phyloP scores from a whole-genome alignment of 2,329 filamentous ascomycete genomes.

The Cladosporium sp. region DNA sequence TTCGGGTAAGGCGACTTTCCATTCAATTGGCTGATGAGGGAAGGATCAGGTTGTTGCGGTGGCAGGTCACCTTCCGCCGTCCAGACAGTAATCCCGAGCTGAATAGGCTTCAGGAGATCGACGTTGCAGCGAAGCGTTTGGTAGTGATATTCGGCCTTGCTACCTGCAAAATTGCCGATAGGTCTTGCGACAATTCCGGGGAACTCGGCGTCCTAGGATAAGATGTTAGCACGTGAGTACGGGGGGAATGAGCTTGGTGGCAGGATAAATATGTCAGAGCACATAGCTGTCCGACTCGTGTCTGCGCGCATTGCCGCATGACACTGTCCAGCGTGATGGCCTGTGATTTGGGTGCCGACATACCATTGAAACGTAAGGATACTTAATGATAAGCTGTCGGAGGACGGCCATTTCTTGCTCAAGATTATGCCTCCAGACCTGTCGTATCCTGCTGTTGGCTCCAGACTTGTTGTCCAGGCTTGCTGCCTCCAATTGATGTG shows the following conservation, averaged over 20 bases:
- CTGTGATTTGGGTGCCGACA: constrained; percentile 32
- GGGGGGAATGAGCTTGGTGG: background rate
- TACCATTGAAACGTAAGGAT: constrained; percentile 97
- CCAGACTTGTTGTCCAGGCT: constrained; percentile 50
- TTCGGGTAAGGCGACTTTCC: constrained; percentile 39
- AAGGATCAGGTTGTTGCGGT: constrained; percentile 57
- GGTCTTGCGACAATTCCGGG: constrained; percentile 95
- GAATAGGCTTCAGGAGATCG: constrained; percentile 94
- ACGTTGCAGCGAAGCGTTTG: constrained; percentile 96
- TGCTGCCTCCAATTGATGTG: constrained; percentile 36
- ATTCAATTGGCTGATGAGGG: constrained; percentile 40
- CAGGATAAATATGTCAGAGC: background rate
- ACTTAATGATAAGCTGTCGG: constrained; percentile 78
- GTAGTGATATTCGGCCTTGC: constrained; percentile 97
- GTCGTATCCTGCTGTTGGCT: constrained; percentile 76
- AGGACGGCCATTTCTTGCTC: constrained; percentile 84
- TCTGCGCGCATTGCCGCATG: too few relatives aligned
- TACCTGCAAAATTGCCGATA: constrained; percentile 81
- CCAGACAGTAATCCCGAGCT: constrained; percentile 91
- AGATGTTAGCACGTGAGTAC: background rate
- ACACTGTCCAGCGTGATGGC: background rate
- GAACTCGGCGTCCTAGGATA: constrained; percentile 86
- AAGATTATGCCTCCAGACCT: constrained; percentile 92
- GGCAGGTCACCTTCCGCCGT: constrained; percentile 84
- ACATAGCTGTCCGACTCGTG: too few relatives aligned